These are phyloP conservation scores for Tulasnella sp. DNA, from an alignment of 768 basidiomycete species.

Conservation along the genomic window DNA sequence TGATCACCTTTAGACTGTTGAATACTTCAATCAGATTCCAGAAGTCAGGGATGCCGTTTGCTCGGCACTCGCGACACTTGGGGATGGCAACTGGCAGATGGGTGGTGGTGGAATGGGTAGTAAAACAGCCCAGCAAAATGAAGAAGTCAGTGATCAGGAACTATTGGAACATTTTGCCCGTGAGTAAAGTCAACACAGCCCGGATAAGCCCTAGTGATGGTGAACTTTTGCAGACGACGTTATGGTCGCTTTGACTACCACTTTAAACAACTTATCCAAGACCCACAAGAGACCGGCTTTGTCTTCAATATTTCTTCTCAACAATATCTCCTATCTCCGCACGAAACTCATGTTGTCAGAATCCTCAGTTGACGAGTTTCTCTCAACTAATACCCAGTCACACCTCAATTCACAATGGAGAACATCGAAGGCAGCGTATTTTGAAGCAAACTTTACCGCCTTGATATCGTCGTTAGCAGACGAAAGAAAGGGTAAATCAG, in stretches of 20 bases:
- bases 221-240: slow-evolving; percentile 45
- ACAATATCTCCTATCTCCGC: slow-evolving; percentile 63
- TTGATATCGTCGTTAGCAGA: slow-evolving; percentile 50
- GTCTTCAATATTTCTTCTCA: slow-evolving; percentile 63
- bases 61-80: slow-evolving; percentile 52
- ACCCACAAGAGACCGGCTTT: slow-evolving; percentile 42
- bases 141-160: slow-evolving; percentile 35
- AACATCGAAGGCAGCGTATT: slow-evolving; percentile 72
- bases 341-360: slow-evolving; percentile 43
- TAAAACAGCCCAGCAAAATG: slow-evolving; percentile 40
- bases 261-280: slow-evolving; percentile 46
- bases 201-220: too few relatives aligned
- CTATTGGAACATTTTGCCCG: slow-evolving; percentile 67
- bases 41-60: slow-evolving; percentile 56
- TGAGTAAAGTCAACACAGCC: slow-evolving; percentile 28
- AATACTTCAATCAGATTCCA: slow-evolving; percentile 56
- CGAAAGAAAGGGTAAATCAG: slow-evolving; percentile 40
- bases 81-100: slow-evolving; percentile 89
- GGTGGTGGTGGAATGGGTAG: slow-evolving; percentile 40
- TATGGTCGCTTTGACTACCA: slow-evolving; percentile 48
- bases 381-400: slow-evolving; percentile 51
- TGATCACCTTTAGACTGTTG: slow-evolving; percentile 39
- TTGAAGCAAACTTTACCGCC: slow-evolving; percentile 69
- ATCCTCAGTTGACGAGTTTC: slow-evolving; percentile 36
- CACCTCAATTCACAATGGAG: slow-evolving; percentile 56